Evolutionary conservation across 2,329 filamentous ascomycete species (phyloP).

Genomic region (Alternaria rosae): DNA sequence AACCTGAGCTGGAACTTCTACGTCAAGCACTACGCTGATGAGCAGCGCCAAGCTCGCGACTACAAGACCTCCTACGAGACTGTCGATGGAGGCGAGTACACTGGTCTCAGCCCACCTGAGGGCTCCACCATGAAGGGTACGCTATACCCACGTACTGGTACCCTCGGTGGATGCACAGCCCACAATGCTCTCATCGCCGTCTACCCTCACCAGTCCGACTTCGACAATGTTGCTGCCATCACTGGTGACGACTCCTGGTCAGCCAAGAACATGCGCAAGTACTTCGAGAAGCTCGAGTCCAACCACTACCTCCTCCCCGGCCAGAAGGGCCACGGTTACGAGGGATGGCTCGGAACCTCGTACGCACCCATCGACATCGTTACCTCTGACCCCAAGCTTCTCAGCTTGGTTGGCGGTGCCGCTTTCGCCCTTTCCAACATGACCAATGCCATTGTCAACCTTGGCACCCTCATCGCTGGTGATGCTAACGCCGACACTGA

Average conservation of each 20-base stretch:
- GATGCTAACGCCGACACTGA: slow-evolving; percentile 61
- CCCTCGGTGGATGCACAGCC: slow-evolving; percentile 65
- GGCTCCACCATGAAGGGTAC: slow-evolving; percentile 62
- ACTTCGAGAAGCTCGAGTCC: slow-evolving; percentile 64
- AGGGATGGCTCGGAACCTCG: slow-evolving; percentile 65
- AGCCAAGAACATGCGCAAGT: slow-evolving; percentile 65
- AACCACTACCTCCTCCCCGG: slow-evolving; percentile 59
- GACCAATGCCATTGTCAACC: slow-evolving; percentile 43
- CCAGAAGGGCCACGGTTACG: slow-evolving; percentile 61
- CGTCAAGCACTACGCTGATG: slow-evolving; percentile 67
- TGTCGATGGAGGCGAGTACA: slow-evolving; percentile 50
- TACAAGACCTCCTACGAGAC: slow-evolving; percentile 66
- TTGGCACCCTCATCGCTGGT: slow-evolving; percentile 51
- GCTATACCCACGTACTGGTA: slow-evolving; percentile 65
- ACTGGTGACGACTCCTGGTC: slow-evolving; percentile 69
- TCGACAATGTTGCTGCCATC: slow-evolving; percentile 62
- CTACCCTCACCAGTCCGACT: slow-evolving; percentile 67
- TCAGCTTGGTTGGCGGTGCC: slow-evolving; percentile 61
- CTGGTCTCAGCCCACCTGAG: slow-evolving; percentile 61
- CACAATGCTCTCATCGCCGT: slow-evolving; percentile 70
- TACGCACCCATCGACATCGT: slow-evolving; percentile 61
- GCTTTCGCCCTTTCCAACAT: slow-evolving; percentile 60
- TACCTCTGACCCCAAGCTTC: slow-evolving; percentile 60
- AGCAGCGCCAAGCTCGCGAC: slow-evolving; percentile 61
- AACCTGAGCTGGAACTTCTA: slow-evolving; percentile 69